Base-by-base conservation (phyloP, 805 yeast genomes). In the Candida nanaspora region DNA sequence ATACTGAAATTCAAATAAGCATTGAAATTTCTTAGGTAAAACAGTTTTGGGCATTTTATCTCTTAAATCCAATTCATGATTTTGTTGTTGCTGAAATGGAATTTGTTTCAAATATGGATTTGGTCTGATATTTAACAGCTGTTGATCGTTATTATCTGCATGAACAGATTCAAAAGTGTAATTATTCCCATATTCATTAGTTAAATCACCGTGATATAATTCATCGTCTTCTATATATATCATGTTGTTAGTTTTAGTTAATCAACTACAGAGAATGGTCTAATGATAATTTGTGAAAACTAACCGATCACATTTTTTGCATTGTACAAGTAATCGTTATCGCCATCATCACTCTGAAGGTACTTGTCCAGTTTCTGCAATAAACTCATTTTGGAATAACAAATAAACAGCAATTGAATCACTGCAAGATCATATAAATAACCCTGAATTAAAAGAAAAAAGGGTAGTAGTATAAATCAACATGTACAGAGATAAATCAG, bases 21-120 rank as follows among this genome's bases (percentile, higher is more conserved):
- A 37, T 14, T 64, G 53, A 23, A 58, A 65, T n/a, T 51, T 54
- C 33, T 65, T 69, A 0, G 77, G 70, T 4, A 74, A 48, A 1
- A 44, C 47, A 7, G 43, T 35, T 1, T 54, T 55, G 4, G 52
- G 21, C 2, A 34, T n/a, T n/a, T n/a, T n/a, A n/a, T n/a, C n/a
- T n/a, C n/a, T n/a, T n/a, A n/a, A n/a, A n/a, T n/a, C n/a, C n/a
- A n/a, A n/a, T n/a, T n/a, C n/a, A n/a, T n/a, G n/a, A n/a, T 23
- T 23, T 19, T 10, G 19, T 15, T 14, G 7, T 15, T n/a, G 9
- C 11, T 30, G 33, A 30, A 4, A 30, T 19, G 35, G 35, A n/a
- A 14, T 21, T 6, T 5, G 10, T 33, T 18, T 33, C n/a, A 33
- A 6, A n/a, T 21, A 33, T 11, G 35, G 35, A n/a, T 33, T 30